Evolutionary conservation across 176 grass and related monocot genomes (phyloP), one percentile per base, ranked within the genome.

Genomic region (Ensete ventricosum): DNA sequence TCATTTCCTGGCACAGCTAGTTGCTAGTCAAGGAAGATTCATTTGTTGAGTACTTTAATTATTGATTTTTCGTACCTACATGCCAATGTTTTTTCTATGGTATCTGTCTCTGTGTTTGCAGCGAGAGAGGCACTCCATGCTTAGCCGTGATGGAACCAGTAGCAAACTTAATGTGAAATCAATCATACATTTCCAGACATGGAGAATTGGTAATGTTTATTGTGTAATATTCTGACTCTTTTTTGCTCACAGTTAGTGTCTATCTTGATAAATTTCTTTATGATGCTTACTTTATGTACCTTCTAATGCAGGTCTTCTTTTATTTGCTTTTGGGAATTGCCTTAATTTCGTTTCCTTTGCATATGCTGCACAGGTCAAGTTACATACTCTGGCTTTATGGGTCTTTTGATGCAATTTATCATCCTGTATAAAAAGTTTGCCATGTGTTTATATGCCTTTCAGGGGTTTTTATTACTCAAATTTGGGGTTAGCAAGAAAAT

Each of bases 271-370:
- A 82, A 58, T 16, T 11, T 65, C 64, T 77, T 78, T 34, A 27
- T 67, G 9, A 17, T 59, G 1, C 23, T 80, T 88, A 73, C 76
- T 77, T 82, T 75, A 34, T 21, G 69, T 27, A 79, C 85, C 73
- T 50, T 75, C 69, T 62, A 19, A 80, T 93, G 59, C 81, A 98
- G 90, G 94, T 83, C 93, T 98, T 84, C 69, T 98, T 27, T 91
- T 93, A 59, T 98, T 98, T 66, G 82, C 90, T 80, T 74, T 87
- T 67, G 95, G 95, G 51, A 93, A 98, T 76, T 93, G 95, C 76
- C 88, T 98, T 70, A 98, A 98, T 68, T 98, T 98, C 75, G 78
- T 98, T 76, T 98, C 95, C 80, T 98, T 98, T 76, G 90, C 82
- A 17, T 98, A 91, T 82, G 95, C 95, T 0, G 88, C 95, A 72